Percentiles rank a stretch among this genome's conserved stretches.
Conservation (phyloP, 345 rosid genomes). For the Pelargonium nanum region DNA sequence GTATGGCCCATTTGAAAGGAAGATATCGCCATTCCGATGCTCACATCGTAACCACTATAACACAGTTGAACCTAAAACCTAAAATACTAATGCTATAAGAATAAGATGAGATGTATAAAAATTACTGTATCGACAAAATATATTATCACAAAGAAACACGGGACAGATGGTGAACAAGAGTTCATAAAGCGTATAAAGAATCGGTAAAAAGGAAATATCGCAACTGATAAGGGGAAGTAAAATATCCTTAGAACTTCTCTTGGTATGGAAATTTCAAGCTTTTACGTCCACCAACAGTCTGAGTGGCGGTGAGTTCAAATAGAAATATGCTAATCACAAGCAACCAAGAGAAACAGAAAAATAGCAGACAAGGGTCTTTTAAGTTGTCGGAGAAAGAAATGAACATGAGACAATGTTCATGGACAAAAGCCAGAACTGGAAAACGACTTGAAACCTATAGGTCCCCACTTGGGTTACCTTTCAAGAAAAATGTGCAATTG, state of each 20-base stretch:
- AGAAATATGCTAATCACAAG: conserved; percentile 10
- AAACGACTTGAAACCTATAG: conserved; percentile 9
- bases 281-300: conserved; percentile 35
- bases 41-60: conserved; percentile 21
- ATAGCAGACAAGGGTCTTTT: conserved; percentile 8
- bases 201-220: conserved; percentile 2
- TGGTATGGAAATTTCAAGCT: conserved; percentile 35
- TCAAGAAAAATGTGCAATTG: conserved; percentile 10
- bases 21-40: conserved; percentile 12
- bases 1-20: not conserved
- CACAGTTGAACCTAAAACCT: conserved; percentile 12
- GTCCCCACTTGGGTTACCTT: conserved; percentile 15
- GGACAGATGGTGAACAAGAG: not conserved
- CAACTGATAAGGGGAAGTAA: conserved; percentile 2
- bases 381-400: conserved; percentile 18
- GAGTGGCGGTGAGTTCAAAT: conserved; percentile 25
- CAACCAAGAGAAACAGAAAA: conserved; percentile 7
- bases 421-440: conserved; percentile 15
- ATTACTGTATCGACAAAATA: not conserved
- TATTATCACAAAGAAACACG: not conserved
- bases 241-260: conserved; percentile 16
- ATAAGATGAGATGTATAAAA: conserved; percentile 1
- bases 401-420: conserved; percentile 11
- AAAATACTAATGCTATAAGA: conserved; percentile 10
- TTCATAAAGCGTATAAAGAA: no score